These are phyloP conservation scores for Artemisia tridentata DNA, from an alignment of 129 eudicot genomes.

Conservation along the genomic window DNA sequence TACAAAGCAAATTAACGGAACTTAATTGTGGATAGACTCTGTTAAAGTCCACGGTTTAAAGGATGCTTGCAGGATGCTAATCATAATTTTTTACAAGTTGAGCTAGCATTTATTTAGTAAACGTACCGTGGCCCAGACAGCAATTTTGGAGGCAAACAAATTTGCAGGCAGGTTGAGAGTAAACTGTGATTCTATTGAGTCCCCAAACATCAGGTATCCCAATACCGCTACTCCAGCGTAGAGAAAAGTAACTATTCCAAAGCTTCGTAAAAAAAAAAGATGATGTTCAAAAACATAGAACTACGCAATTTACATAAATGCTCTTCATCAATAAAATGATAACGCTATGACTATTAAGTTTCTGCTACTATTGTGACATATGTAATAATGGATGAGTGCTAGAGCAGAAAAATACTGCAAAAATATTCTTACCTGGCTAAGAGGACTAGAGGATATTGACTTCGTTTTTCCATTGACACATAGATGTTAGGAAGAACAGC, in stretches of 20 bases:
- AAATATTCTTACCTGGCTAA: conserved; percentile 52
- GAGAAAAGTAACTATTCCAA: conserved; percentile 58
- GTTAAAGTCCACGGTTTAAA: background rate
- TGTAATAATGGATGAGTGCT: background rate
- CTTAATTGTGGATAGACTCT: background rate
- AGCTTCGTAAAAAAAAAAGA: conserved; percentile 43
- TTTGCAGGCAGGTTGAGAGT: conserved; percentile 79
- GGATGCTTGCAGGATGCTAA: background rate
- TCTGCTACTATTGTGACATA: background rate
- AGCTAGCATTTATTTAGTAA: too few relatives aligned
- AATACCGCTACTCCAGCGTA: conserved; percentile 75
- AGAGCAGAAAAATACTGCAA: background rate
- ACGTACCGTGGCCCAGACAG: conserved; percentile 91
- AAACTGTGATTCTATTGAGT: conserved; percentile 73
- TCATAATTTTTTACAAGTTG: background rate
- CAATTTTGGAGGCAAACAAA: conserved; percentile 74
- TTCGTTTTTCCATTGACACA: conserved; percentile 69
- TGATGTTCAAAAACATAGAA: background rate
- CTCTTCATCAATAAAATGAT: conserved; percentile 1
- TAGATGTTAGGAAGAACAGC: conserved; percentile 91
- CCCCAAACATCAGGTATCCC: conserved; percentile 80
- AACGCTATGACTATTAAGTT: background rate
- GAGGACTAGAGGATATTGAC: conserved; percentile 67
- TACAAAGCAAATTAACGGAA: conserved; percentile 6
- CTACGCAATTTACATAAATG: background rate